Conservation (phyloP, 768 basidiomycete species). For the Auriscalpium vulgare region DNA sequence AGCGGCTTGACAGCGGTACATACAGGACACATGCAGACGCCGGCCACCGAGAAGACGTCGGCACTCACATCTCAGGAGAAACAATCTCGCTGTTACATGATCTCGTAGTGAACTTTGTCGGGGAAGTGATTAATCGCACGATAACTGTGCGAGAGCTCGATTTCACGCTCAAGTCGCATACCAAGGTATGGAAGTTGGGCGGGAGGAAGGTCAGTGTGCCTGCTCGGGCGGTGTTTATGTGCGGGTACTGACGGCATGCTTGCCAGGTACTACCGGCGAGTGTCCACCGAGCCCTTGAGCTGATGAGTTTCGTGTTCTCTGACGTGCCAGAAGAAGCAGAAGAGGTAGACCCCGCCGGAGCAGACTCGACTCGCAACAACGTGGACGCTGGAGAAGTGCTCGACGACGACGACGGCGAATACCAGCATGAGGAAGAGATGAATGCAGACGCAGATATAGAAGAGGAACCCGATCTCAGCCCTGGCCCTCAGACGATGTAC, state of each 20-base stretch:
- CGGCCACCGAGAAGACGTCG: slow-evolving; percentile 12
- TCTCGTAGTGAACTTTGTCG: slow-evolving; percentile 43
- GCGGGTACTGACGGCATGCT: not conserved
- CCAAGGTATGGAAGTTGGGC: slow-evolving; percentile 50
- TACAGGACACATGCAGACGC: not conserved
- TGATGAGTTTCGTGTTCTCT: slow-evolving; percentile 25
- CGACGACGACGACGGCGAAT: not conserved
- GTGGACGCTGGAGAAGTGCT: not conserved
- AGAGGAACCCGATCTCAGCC: slow-evolving; percentile 5
- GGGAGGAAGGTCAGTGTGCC: slow-evolving; percentile 24
- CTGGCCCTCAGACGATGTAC: slow-evolving; percentile 26
- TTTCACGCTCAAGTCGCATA: slow-evolving; percentile 43
- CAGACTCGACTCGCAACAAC: slow-evolving; percentile 3
- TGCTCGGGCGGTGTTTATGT: not conserved
- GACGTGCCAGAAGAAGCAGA: slow-evolving; percentile 1
- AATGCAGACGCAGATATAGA: slow-evolving; percentile 3
- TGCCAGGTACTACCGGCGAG: slow-evolving; percentile 36
- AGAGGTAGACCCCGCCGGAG: slow-evolving; percentile 7
- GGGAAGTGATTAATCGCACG: slow-evolving; percentile 40
- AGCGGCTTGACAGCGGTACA: not conserved
- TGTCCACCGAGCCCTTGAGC: slow-evolving; percentile 41
- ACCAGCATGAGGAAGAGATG: slow-evolving; percentile 4
- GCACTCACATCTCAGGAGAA: slow-evolving; percentile 36
- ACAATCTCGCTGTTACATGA: slow-evolving; percentile 39
- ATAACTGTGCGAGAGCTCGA: slow-evolving; percentile 56